Evolutionary conservation across 2,329 filamentous ascomycete genomes (phyloP), one percentile per base, ranked within the genome.

Genomic region (Stemphylium beticola): DNA sequence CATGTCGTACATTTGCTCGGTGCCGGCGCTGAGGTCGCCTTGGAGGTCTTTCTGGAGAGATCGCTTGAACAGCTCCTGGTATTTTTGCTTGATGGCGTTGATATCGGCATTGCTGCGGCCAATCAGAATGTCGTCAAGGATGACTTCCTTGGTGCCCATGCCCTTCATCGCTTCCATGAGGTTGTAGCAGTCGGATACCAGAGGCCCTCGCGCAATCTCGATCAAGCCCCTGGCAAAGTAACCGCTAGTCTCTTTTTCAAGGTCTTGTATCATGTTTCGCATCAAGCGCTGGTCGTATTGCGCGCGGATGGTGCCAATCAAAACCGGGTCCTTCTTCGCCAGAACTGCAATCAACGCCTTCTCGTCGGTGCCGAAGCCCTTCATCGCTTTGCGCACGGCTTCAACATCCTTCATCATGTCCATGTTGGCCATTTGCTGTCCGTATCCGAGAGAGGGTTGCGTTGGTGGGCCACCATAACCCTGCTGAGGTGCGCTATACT

Each of bases 301-400:
- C 77, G 78, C 87, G 82, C 82, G 79, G 47, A 85, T 78, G 6
- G 71, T 71, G 42, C 87, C 84, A 58, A 95, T 83, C 72, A 96
- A 90, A 4, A 92, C 79, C 1, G 93, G 89, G 60, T 96, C 91
- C 59, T 92, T 88, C 62, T 82, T 84, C 2, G 88, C 79, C 8
- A 98, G 79, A 3, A 88, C 79, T 2, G 81, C 79, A 60, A 96
- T 93, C 14, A 98, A 79, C 0, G 83, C 76, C 67, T 87, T 88
- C 74, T 97, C 93, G 67, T 98, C 87, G 0, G 93, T 97, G 31
- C 93, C 93, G 58, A 96, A 91, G 0, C 92, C 92, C 76, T 96
- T 96, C 92, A 97, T 96, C 2, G 93, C 91, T 64, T 84, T 84
- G 48, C 91, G 86, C 18, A 96, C 79, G 4, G 81, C 84, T 53